phyloP scores from a whole-genome alignment of 805 yeast species.

The Ogataea degrootiae region DNA sequence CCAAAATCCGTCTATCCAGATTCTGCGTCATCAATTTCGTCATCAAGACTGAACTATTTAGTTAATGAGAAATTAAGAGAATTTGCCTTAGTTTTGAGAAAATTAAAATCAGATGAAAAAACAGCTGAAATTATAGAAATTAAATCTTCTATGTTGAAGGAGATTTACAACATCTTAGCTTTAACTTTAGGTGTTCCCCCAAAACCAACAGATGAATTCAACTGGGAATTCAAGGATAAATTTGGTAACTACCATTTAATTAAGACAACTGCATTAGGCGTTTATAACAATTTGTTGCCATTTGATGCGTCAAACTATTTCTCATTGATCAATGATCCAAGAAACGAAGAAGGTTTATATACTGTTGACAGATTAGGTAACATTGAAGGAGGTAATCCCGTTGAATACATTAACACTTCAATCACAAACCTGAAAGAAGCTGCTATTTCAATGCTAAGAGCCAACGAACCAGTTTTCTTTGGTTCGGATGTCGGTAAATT shows the following conservation, averaged over 20 bases:
- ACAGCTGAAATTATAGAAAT: slow-evolving; percentile 22
- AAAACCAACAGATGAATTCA: slow-evolving; percentile 56
- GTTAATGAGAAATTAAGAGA: slow-evolving; percentile 73
- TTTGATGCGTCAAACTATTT: slow-evolving; percentile 50
- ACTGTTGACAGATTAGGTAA: slow-evolving; percentile 77
- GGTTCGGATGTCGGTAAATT: slow-evolving; percentile 85
- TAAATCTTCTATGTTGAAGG: slow-evolving; percentile 44
- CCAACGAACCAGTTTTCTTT: slow-evolving; percentile 78
- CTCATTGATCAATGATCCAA: slow-evolving; percentile 79
- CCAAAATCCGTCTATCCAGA: slow-evolving; percentile 76
- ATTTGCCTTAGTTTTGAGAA: slow-evolving; percentile 66
- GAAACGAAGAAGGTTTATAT: slow-evolving; percentile 64
- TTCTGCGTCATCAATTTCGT: slow-evolving; percentile 52
- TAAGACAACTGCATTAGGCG: slow-evolving; percentile 60
- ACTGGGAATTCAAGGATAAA: slow-evolving; percentile 76
- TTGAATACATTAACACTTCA: slow-evolving; percentile 69
- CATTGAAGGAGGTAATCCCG: slow-evolving; percentile 66
- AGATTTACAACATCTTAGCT: slow-evolving; percentile 62
- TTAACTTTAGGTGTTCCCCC: slow-evolving; percentile 79
- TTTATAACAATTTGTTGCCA: slow-evolving; percentile 52
- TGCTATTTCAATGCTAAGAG: slow-evolving; percentile 65
- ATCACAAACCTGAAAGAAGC: slow-evolving; percentile 53
- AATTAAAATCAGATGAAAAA: slow-evolving; percentile 37
- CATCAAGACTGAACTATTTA: slow-evolving; percentile 54
- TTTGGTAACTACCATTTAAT: slow-evolving; percentile 51